These are phyloP conservation scores for Phialocephala subalpina DNA, from an alignment of 2,329 filamentous ascomycete genomes.

Conservation along the genomic window DNA sequence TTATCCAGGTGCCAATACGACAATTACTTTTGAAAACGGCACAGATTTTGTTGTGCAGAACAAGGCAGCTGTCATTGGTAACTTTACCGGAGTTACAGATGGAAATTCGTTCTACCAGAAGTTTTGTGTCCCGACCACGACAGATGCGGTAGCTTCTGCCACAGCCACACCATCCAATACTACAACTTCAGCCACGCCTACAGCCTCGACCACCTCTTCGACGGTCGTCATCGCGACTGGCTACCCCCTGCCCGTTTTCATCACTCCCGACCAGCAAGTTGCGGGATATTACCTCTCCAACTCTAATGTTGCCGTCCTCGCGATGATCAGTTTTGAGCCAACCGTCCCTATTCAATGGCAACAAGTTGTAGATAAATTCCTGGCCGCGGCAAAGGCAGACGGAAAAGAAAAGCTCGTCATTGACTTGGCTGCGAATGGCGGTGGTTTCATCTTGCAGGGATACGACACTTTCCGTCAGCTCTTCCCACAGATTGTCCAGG, in stretches of 20 bases:
- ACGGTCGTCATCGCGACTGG: not conserved
- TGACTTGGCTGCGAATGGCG: conserved; percentile 65
- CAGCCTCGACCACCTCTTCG: not conserved
- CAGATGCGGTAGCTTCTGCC: not conserved
- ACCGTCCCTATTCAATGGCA: conserved; percentile 6
- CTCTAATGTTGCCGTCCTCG: conserved; percentile 1
- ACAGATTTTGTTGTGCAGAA: conserved; percentile 43
- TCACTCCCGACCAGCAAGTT: conserved; percentile 7
- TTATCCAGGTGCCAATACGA: conserved; percentile 46
- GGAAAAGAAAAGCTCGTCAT: conserved; percentile 66
- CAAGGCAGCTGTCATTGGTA: conserved; percentile 43
- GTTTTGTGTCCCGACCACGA: conserved; percentile 1
- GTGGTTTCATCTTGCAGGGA: conserved; percentile 54
- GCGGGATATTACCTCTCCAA: conserved; percentile 3
- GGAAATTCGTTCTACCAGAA: conserved; percentile 15
- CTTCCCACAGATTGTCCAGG: conserved; percentile 34
- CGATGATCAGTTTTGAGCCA: conserved; percentile 11
- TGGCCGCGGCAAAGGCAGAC: conserved; percentile 51
- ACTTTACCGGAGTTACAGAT: conserved; percentile 37
- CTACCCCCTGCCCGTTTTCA: conserved; percentile 4
- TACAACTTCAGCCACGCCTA: conserved; percentile 12
- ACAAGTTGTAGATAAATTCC: conserved; percentile 42
- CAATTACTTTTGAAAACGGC: conserved; percentile 48
- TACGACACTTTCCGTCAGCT: conserved; percentile 54
- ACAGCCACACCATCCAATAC: not conserved